These are phyloP conservation scores for Beta corolliflora DNA, from an alignment of 179 eudicot genomes.

Conservation along the genomic window DNA sequence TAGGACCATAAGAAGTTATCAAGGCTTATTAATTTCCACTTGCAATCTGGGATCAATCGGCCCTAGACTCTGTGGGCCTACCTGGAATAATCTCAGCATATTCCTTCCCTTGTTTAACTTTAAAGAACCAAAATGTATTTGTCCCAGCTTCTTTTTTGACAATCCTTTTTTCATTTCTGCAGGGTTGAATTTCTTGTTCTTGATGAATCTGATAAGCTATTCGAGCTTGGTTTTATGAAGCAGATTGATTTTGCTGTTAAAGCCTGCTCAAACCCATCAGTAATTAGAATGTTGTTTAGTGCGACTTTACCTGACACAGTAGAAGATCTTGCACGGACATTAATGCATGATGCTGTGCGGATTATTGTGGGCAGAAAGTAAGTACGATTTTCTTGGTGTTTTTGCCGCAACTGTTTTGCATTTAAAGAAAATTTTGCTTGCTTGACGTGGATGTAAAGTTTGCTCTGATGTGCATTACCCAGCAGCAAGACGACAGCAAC, in stretches of 20 bases:
- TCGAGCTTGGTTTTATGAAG: conserved; percentile 94
- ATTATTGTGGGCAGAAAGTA: conserved; percentile 93
- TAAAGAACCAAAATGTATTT: background rate
- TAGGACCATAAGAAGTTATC: background rate
- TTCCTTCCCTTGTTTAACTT: background rate
- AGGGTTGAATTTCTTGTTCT: conserved; percentile 98
- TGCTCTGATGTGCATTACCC: conserved; percentile 2
- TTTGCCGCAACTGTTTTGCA: conserved; percentile 5
- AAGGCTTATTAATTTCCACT: background rate
- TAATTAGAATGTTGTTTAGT: conserved; percentile 84
- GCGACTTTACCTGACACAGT: conserved; percentile 99
- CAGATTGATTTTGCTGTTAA: conserved; percentile 93
- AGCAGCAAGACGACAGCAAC: background rate
- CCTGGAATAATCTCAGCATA: background rate
- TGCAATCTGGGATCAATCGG: background rate
- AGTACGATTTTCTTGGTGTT: conserved; percentile 26
- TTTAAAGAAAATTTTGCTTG: background rate
- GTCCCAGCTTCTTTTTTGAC: background rate
- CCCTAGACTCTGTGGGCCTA: background rate
- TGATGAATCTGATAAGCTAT: conserved; percentile 97
- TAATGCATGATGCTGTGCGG: conserved; percentile 98
- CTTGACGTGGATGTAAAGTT: conserved; percentile 14
- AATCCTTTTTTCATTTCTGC: conserved; percentile 28
- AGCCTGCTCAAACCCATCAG: conserved; percentile 93
- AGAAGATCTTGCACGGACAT: conserved; percentile 96